Evolutionary conservation across 768 basidiomycete species (phyloP).

Genomic region (Russula sp.): DNA sequence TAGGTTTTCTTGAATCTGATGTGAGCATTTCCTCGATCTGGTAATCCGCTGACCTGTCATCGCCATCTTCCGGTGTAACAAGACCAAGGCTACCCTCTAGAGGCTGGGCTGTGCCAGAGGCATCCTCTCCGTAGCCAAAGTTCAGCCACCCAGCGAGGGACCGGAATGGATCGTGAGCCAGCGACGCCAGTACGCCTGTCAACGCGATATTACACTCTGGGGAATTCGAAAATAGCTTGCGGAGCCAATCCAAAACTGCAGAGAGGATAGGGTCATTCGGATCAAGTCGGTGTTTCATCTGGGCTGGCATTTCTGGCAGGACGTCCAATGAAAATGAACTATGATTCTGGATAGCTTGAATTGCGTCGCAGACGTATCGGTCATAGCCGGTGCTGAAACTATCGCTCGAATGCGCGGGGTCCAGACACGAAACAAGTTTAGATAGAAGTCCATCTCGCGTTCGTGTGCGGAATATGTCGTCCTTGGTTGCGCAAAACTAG

Average conservation of each 20-base stretch:
- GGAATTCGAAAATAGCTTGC: conserved; percentile 80
- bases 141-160: conserved; percentile 89
- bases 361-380: conserved; percentile 76
- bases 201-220: conserved; percentile 87
- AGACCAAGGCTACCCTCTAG: conserved; percentile 30
- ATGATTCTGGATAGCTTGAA: conserved; percentile 64
- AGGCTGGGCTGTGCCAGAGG: conserved; percentile 26
- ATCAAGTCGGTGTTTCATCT: conserved; percentile 70
- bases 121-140: conserved; percentile 50
- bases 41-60: conserved; percentile 81
- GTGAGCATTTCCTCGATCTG: conserved; percentile 62
- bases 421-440: conserved; percentile 75
- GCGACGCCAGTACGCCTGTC: conserved; percentile 73
- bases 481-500: conserved; percentile 55
- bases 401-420: conserved; percentile 64
- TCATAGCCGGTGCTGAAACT: conserved; percentile 84
- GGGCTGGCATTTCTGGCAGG: conserved; percentile 41
- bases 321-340: conserved; percentile 51
- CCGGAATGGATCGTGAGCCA: conserved; percentile 83
- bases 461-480: conserved; percentile 79
- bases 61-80: conserved; percentile 49
- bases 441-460: conserved; percentile 79
- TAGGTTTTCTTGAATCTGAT: conserved; percentile 55
- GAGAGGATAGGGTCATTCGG: conserved; percentile 74
- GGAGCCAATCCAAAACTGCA: conserved; percentile 63